These are phyloP conservation scores for Tolypocladium ovalisporum DNA, from an alignment of 2,329 filamentous ascomycete species.

Conservation along the genomic window DNA sequence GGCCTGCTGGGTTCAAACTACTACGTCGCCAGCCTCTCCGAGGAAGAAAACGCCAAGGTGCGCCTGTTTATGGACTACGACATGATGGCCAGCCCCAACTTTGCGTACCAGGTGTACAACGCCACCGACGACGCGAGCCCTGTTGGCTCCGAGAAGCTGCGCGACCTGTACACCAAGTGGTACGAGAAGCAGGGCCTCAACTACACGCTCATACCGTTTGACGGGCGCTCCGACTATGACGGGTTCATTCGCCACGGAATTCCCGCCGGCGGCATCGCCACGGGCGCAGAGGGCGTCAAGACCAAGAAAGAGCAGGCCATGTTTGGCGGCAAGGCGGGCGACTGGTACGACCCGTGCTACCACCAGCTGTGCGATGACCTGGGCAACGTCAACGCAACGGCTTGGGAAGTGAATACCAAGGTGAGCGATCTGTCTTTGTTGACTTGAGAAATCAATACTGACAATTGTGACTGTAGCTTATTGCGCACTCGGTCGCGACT, in stretches of 20 bases:
- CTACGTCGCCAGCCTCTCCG: constrained; percentile 44
- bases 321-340: constrained; percentile 61
- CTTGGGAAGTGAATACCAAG: constrained; percentile 52
- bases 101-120: constrained; percentile 58
- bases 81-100: constrained; percentile 58
- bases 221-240: constrained; percentile 71
- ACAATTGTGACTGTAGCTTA: constrained; percentile 30
- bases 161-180: constrained; percentile 57
- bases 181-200: constrained; percentile 51
- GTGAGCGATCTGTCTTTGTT: constrained; percentile 19
- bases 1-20: constrained; percentile 53
- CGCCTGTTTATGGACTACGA: constrained; percentile 61
- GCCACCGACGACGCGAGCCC: constrained; percentile 63
- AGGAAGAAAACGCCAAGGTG: constrained; percentile 50
- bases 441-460: constrained; percentile 4
- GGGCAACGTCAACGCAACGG: constrained; percentile 45
- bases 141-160: constrained; percentile 57
- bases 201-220: constrained; percentile 63
- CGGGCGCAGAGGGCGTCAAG: constrained; percentile 69
- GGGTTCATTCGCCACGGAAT: constrained; percentile 65
- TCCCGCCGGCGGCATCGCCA: constrained; percentile 64
- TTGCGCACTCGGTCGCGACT: constrained; percentile 63
- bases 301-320: constrained; percentile 50
- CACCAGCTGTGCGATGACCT: constrained; percentile 52
- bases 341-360: constrained; percentile 49